Evolutionary conservation across 495 filamentous ascomycete genomes (phyloP).

Genomic region (Amphirosellinia nigrospora): DNA sequence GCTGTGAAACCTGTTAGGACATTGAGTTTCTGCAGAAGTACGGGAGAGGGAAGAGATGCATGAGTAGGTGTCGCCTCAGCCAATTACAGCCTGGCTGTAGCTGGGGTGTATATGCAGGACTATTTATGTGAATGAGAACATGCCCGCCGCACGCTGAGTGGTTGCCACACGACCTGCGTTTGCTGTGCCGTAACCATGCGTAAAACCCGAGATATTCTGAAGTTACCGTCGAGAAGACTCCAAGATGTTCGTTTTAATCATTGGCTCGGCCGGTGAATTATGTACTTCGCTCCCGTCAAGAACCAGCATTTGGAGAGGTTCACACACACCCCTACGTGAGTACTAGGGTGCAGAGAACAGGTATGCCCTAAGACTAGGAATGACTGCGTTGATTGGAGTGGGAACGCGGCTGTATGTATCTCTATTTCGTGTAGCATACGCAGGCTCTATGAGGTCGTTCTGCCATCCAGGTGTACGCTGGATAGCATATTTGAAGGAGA

Average conservation of each 20-base stretch:
- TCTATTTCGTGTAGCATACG: not conserved
- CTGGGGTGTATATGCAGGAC: conserved; percentile 9
- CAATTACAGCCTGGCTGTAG: conserved; percentile 15
- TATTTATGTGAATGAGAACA: not conserved
- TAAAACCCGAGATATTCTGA: conserved; percentile 10
- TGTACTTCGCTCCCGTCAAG: not conserved
- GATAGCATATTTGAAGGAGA: too few species aligned
- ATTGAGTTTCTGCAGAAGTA: not conserved
- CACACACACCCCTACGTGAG: not conserved
- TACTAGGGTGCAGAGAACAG: not conserved
- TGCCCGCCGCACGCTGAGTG: not conserved
- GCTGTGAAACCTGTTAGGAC: conserved; percentile 11
- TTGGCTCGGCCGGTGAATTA: not conserved
- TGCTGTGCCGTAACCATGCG: conserved; percentile 22
- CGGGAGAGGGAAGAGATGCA: conserved; percentile 11
- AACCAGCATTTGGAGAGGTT: not conserved
- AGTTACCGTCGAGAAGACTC: not conserved
- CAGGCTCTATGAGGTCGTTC: not conserved
- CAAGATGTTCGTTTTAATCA: not conserved
- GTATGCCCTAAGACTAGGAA: not conserved
- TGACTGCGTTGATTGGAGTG: not conserved
- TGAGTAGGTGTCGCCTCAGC: conserved; percentile 8
- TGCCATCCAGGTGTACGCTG: too few species aligned
- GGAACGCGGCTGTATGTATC: conserved; percentile 11
- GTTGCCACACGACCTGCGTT: not conserved